Percentiles rank a stretch among this genome's conserved stretches.
Evolutionary conservation across 148 eudicot species (phyloP).

Genomic region (Cornus controversa): DNA sequence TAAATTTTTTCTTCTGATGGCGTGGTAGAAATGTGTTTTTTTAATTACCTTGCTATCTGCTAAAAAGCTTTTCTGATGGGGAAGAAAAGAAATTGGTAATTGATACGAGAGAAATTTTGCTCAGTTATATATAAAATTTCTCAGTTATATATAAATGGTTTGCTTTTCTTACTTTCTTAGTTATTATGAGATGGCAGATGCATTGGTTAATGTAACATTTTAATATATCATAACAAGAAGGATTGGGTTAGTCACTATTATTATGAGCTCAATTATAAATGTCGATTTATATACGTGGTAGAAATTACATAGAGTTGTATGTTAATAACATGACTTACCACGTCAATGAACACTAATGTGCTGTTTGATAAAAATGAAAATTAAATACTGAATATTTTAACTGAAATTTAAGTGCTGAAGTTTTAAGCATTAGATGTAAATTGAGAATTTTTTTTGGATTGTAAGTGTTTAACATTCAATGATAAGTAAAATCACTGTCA

Average conservation of each 20-base stretch:
- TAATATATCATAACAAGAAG: not conserved
- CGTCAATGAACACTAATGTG: too few relatives aligned
- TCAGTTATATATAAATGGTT: not conserved
- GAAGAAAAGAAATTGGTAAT: too few relatives aligned
- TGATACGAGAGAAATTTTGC: not conserved
- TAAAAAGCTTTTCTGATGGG: not conserved
- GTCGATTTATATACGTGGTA: not conserved
- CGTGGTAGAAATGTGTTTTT: not conserved
- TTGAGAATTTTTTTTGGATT: too few relatives aligned
- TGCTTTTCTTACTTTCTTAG: not conserved
- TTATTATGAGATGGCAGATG: not conserved
- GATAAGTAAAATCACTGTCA: too few relatives aligned
- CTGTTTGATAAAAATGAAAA: too few relatives aligned
- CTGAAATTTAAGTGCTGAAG: too few relatives aligned
- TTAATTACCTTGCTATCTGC: conserved; percentile 1
- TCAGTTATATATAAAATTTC: too few relatives aligned
- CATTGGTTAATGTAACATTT: not conserved
- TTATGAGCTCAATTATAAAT: not conserved
- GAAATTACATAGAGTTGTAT: not conserved
- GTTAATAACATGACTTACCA: not conserved
- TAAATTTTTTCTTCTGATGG: not conserved
- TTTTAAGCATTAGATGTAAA: too few relatives aligned
- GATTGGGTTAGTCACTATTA: not conserved
- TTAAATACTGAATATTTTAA: too few relatives aligned
- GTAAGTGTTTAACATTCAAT: too few relatives aligned